A percentile compares a stretch with the other conserved stretches of the same genome.
Conservation (phyloP, 75 land plant genomes). For the Pseudotsuga menziesii region DNA sequence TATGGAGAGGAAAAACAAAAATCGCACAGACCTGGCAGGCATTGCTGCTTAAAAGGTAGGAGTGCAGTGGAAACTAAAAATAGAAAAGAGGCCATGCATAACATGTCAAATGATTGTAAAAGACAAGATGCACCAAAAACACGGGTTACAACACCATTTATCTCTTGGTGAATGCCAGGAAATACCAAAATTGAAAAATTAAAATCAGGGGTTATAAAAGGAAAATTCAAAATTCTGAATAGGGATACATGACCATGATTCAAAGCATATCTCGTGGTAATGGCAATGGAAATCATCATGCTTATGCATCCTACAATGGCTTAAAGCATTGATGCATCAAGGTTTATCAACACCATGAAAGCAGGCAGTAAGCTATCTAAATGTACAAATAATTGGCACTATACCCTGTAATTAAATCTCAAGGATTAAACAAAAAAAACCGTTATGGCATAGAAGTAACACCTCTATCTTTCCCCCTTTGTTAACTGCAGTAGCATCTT, state of each 20-base stretch:
- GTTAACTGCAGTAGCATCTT: constrained; percentile 26
- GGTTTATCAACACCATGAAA: background rate
- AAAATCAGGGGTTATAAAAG: background rate
- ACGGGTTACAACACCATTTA: background rate
- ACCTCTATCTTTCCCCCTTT: constrained; percentile 72
- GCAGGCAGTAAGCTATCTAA: background rate
- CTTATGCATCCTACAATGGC: background rate
- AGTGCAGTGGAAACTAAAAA: background rate
- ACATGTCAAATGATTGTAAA: background rate
- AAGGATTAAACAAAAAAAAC: background rate
- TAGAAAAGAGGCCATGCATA: background rate
- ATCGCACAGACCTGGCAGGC: background rate
- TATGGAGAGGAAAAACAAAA: background rate
- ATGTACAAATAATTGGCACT: background rate
- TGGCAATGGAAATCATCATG: background rate
- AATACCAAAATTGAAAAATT: background rate
- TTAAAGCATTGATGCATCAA: background rate
- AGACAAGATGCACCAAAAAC: background rate
- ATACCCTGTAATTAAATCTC: background rate
- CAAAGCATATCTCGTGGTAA: background rate
- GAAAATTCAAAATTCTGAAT: background rate
- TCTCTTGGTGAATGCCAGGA: background rate
- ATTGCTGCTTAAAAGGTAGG: background rate
- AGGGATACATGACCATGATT: too few species aligned
- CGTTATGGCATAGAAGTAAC: background rate